Evolutionary conservation across 495 filamentous ascomycete genomes (phyloP).

Genomic region (Xylaria sp.): DNA sequence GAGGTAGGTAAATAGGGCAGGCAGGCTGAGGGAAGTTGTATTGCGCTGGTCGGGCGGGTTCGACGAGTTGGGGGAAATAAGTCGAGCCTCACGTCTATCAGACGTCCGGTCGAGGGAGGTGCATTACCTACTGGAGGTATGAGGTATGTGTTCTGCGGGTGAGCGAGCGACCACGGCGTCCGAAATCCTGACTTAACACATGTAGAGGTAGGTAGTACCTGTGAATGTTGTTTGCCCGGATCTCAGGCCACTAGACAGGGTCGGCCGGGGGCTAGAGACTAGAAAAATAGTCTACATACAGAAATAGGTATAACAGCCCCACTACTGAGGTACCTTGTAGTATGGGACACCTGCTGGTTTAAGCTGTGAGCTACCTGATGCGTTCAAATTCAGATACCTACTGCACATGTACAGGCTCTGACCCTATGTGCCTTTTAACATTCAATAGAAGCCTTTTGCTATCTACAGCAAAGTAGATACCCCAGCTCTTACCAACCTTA

Average conservation of each 20-base stretch:
- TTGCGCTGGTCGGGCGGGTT: constrained; percentile 17
- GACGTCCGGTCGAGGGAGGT: background rate
- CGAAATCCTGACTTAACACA: background rate
- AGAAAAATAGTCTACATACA: background rate
- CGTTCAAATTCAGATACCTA: no score
- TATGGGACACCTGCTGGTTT: no score
- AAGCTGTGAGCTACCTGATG: no score
- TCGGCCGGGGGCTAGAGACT: background rate
- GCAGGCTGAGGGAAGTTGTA: background rate
- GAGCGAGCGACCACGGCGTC: background rate
- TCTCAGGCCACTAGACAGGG: background rate
- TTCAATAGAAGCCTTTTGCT: no score
- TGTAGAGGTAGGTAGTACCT: background rate
- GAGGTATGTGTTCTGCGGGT: background rate
- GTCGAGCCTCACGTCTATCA: constrained; percentile 20
- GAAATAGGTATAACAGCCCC: background rate
- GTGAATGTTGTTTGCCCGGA: background rate
- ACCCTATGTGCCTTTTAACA: no score
- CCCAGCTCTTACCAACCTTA: background rate
- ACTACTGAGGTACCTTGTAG: background rate
- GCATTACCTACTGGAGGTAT: no score
- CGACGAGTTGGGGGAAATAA: constrained; percentile 16
- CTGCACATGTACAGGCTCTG: no score
- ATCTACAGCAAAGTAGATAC: background rate
- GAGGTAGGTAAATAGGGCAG: background rate